A percentile compares a stretch with the other conserved stretches of the same genome.
Conservation (phyloP, 179 eudicot species). For the Corrigiola litoralis region DNA sequence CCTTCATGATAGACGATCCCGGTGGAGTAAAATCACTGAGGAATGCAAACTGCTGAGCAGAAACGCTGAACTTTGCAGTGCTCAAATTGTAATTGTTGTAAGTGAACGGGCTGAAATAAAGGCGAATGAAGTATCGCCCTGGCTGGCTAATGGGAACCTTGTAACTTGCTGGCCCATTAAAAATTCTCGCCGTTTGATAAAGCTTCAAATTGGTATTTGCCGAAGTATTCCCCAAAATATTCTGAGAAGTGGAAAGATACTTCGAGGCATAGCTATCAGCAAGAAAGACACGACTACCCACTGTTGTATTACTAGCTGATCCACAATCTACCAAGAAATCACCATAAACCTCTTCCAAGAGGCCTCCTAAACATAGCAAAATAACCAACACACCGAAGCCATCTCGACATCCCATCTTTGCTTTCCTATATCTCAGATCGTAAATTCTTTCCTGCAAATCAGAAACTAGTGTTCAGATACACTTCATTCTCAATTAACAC, state of each 20-base stretch:
- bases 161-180: slow-evolving; percentile 42
- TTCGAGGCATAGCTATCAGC: slow-evolving; percentile 61
- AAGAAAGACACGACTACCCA: slow-evolving; percentile 51
- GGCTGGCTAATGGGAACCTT: slow-evolving; percentile 42
- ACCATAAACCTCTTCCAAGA: slow-evolving; percentile 38
- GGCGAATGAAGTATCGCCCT: slow-evolving; percentile 74
- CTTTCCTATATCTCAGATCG: background rate
- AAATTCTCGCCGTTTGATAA: slow-evolving; percentile 57
- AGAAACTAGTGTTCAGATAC: background rate
- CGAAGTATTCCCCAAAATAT: slow-evolving; percentile 42
- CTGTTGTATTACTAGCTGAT: slow-evolving; percentile 45
- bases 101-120: slow-evolving; percentile 58
- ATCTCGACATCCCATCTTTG: slow-evolving; percentile 34
- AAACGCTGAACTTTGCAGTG: slow-evolving; percentile 51
- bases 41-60: slow-evolving; percentile 39
- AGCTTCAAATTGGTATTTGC: slow-evolving; percentile 31
- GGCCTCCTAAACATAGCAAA: slow-evolving; percentile 29
- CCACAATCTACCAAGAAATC: slow-evolving; percentile 74
- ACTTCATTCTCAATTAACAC: background rate
- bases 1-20: slow-evolving; percentile 36
- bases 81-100: slow-evolving; percentile 36
- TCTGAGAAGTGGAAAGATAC: slow-evolving; percentile 50
- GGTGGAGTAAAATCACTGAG: slow-evolving; percentile 49
- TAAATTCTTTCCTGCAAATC: slow-evolving; percentile 22
- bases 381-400: slow-evolving; percentile 29